Conservation (phyloP, 75 land plant species). For the Pinus tabuliformis region DNA sequence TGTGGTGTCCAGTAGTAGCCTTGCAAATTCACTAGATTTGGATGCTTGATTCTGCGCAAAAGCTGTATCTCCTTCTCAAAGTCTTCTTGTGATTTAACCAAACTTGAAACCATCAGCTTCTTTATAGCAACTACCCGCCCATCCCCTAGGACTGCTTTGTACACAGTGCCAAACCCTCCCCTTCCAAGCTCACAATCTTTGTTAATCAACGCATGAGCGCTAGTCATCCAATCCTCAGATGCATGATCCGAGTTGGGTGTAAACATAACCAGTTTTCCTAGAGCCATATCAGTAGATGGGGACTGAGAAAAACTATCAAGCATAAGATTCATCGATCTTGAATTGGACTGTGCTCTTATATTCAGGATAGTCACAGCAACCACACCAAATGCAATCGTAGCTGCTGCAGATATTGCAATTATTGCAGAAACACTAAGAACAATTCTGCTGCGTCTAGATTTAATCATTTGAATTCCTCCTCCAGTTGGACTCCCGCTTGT, state of each 20-base stretch:
- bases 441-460: conserved; percentile 48
- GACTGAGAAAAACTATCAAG: conserved; percentile 40
- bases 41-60: conserved; percentile 68
- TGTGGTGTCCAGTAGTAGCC: conserved; percentile 97
- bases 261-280: conserved; percentile 93
- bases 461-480: conserved; percentile 8
- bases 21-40: conserved; percentile 70
- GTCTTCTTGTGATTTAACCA: conserved; percentile 81
- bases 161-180: conserved; percentile 95
- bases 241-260: conserved; percentile 13
- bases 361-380: conserved; percentile 73
- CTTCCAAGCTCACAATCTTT: conserved; percentile 90
- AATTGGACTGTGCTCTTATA: conserved; percentile 52
- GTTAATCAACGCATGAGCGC: conserved; percentile 77
- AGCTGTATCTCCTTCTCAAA: conserved; percentile 83
- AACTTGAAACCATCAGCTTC: conserved; percentile 77
- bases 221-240: conserved; percentile 69
- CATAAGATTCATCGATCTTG: conserved; percentile 35
- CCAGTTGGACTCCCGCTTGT: conserved; percentile 17
- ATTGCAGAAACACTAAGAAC: conserved; percentile 86
- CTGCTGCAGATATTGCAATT: conserved; percentile 91
- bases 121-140: conserved; percentile 90
- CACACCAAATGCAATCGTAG: conserved; percentile 72
- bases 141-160: conserved; percentile 66
- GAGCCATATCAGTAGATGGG: conserved; percentile 47